A percentile compares a stretch with the other conserved stretches of the same genome.
Evolutionary conservation across 306 rosid species (phyloP).

Genomic region (Sicyos edulis): DNA sequence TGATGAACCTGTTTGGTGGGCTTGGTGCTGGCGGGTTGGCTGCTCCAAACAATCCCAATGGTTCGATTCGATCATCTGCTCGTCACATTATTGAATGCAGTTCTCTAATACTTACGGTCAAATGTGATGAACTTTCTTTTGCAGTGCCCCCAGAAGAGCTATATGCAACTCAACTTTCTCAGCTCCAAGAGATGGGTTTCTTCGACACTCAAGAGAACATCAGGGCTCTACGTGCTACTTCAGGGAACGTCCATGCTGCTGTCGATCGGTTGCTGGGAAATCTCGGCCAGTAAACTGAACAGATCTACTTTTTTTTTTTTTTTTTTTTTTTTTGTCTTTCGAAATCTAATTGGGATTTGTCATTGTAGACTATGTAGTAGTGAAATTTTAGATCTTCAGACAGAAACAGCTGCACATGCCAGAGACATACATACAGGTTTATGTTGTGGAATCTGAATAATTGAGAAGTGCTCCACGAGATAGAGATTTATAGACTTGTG

Average conservation of each 20-base stretch:
- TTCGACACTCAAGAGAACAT: conserved; percentile 55
- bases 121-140: not conserved
- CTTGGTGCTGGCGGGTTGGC: conserved; percentile 49
- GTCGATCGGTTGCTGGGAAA: conserved; percentile 65
- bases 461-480: conserved; percentile 34
- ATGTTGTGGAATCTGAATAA: conserved; percentile 38
- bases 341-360: conserved; percentile 24
- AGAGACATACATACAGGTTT: conserved; percentile 27
- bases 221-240: conserved; percentile 54
- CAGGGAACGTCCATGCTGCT: conserved; percentile 60
- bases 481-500: conserved; percentile 33
- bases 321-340: not conserved
- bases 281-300: conserved; percentile 32
- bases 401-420: conserved; percentile 23
- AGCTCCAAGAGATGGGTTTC: conserved; percentile 70
- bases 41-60: conserved; percentile 39
- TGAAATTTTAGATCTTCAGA: conserved; percentile 27
- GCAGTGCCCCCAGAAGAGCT: conserved; percentile 55
- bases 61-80: conserved; percentile 27
- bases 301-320: conserved; percentile 11
- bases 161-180: conserved; percentile 50
- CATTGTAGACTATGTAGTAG: conserved; percentile 25
- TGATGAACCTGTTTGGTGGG: conserved; percentile 61
- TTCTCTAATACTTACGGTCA: not conserved
- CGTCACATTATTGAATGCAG: not conserved